A percentile compares a stretch with the other conserved stretches of the same genome.
These are phyloP conservation scores for Dalbergia oliveri DNA, from an alignment of 306 rosid genomes.

Conservation along the genomic window DNA sequence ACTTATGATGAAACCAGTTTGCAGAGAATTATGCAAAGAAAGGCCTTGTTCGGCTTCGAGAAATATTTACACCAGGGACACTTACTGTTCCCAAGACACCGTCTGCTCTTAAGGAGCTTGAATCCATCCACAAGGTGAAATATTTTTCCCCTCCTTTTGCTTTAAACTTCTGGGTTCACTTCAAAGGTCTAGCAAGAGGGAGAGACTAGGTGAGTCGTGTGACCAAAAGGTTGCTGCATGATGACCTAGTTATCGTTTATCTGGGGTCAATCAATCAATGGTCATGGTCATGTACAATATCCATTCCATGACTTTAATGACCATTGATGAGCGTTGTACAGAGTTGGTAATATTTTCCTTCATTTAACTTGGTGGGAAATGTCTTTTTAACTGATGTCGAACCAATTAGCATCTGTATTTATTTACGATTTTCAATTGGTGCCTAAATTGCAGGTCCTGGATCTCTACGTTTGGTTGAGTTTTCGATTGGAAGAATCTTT, in stretches of 20 bases:
- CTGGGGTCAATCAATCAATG: constrained; percentile 12
- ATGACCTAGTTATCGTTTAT: neutral
- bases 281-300: constrained; percentile 27
- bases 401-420: constrained; percentile 21
- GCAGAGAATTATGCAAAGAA: constrained; percentile 76
- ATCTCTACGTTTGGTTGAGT: constrained; percentile 97
- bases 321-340: constrained; percentile 3
- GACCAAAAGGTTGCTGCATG: neutral
- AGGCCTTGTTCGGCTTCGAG: constrained; percentile 86
- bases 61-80: constrained; percentile 87
- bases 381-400: constrained; percentile 32
- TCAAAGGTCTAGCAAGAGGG: constrained; percentile 7
- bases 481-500: constrained; percentile 85
- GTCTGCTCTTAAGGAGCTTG: constrained; percentile 83
- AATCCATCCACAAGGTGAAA: constrained; percentile 92
- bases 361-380: constrained; percentile 36
- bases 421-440: constrained; percentile 35
- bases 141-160: neutral
- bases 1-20: constrained; percentile 67
- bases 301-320: constrained; percentile 30
- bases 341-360: constrained; percentile 4
- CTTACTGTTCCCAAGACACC: constrained; percentile 80
- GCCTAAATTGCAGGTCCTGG: constrained; percentile 80
- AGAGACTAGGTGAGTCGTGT: neutral
- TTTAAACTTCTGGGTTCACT: neutral